Base-by-base conservation (phyloP, 352 stramenopile genomes). In the Phytopythium sindhum region DNA sequence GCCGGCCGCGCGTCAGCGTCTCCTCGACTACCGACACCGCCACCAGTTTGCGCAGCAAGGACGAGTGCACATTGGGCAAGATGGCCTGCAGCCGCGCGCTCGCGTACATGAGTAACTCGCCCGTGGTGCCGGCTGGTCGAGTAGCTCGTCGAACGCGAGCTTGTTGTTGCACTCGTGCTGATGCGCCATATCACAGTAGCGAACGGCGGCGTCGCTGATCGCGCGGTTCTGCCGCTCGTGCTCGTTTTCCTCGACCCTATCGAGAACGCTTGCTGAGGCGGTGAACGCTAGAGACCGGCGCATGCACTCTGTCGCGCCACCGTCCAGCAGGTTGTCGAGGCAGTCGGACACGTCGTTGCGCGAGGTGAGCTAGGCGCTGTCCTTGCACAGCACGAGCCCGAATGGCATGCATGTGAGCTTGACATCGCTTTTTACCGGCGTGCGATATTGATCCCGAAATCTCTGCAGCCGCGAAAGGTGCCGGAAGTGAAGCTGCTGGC, bases 151-250 rank as follows among this genome's bases (percentile, higher is more conserved):
- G 55, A 91, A 93, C 17, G 87, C 70, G 59, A 93, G 93, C 70
- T 93, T 93, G 79, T 95, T 93, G 67, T 91, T 92, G 59, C 83
- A 76, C 60, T 91, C 84, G 37, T 83, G 87, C 57, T 93, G 85
- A 63, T 95, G 87, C 21, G 84, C 81, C 26, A 95, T 65, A 55
- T 95, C 87, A 61, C 93, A 95, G 64, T 93, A 95, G 14, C 83
- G 83, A 61, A 93, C 84, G 11, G 86, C 84, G 1, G 82, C 84
- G 59, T 95, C 84, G 35, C 86, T 84, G 48, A 93, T 77, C 28
- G 77, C 72, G 24, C 69, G 72, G 59, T 91, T 88, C 54, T 84
- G 73, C 1, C 62, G 55, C 8, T 72, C 61, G 1, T 72, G 52
- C 23, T 70, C 64, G 19, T 70, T 53, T 56, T 69, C 61, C 10